Conservation (phyloP, 2,329 filamentous ascomycete genomes). For the Monosporascus sp. region DNA sequence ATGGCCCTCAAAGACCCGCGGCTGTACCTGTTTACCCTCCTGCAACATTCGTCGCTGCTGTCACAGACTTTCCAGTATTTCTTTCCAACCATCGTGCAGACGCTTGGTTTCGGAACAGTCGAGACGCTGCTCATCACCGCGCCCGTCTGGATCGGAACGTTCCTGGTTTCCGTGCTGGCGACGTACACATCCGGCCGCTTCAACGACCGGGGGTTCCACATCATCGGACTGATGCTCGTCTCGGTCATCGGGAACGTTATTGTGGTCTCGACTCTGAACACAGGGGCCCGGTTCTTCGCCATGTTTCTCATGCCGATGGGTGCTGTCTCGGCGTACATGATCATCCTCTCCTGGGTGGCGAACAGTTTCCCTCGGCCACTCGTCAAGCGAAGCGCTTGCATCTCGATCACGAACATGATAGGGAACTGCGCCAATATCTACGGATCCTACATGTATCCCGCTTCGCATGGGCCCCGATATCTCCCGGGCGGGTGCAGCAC, state of each 20-base stretch:
- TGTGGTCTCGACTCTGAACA: slow-evolving; percentile 43
- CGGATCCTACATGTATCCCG: slow-evolving; percentile 42
- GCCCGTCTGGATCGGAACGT: slow-evolving; percentile 50
- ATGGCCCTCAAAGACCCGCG: slow-evolving; percentile 44
- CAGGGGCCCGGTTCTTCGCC: slow-evolving; percentile 53
- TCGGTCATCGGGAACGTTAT: slow-evolving; percentile 51
- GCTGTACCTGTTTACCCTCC: slow-evolving; percentile 48
- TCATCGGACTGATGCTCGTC: slow-evolving; percentile 46
- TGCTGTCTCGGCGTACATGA: slow-evolving; percentile 44
- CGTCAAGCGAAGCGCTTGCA: slow-evolving; percentile 59
- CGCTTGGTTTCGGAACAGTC: slow-evolving; percentile 51
- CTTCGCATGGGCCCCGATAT: slow-evolving; percentile 37
- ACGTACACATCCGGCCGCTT: slow-evolving; percentile 50
- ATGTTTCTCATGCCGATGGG: slow-evolving; percentile 59
- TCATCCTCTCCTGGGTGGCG: slow-evolving; percentile 62
- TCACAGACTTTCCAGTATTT: slow-evolving; percentile 59
- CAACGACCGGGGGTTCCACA: slow-evolving; percentile 52
- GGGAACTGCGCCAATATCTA: slow-evolving; percentile 54
- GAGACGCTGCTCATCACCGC: slow-evolving; percentile 53
- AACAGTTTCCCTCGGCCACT: slow-evolving; percentile 68
- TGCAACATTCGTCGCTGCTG: slow-evolving; percentile 48
- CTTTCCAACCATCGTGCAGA: slow-evolving; percentile 59
- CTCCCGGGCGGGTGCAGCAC: slow-evolving; percentile 54
- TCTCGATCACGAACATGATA: slow-evolving; percentile 62
- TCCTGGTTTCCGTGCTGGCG: slow-evolving; percentile 46